Percentiles rank a stretch among this genome's conserved stretches.
Conservation (phyloP, 208 protist genomes). For the Leishmania amazonensis region DNA sequence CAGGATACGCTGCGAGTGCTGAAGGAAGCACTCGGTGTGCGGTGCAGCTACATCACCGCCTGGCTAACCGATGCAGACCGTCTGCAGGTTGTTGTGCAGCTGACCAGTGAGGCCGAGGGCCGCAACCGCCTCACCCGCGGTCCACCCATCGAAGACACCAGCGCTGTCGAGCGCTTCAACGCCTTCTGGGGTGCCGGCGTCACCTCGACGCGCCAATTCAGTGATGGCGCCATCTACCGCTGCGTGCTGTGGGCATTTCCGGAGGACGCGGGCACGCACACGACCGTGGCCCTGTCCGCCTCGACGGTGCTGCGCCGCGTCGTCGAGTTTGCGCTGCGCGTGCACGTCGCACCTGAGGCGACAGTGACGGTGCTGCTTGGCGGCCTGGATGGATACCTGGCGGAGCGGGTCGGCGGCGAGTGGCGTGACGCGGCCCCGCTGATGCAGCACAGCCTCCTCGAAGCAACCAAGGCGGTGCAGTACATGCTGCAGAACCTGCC, state of each 20-base stretch:
- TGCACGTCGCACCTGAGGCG: conserved; percentile 41
- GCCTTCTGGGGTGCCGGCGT: conserved; percentile 72
- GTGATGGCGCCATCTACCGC: conserved; percentile 84
- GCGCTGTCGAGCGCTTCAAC: conserved; percentile 73
- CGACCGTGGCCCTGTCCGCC: conserved; percentile 56
- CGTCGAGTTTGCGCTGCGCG: conserved; percentile 59
- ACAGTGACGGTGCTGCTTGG: conserved; percentile 57
- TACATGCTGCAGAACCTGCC: conserved; percentile 66
- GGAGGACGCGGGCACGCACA: conserved; percentile 54
- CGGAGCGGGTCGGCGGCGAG: conserved; percentile 73
- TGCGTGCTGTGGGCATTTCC: conserved; percentile 81
- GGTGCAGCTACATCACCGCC: conserved; percentile 43
- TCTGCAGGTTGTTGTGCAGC: conserved; percentile 58
- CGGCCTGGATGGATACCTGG: conserved; percentile 62
- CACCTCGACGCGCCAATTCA: conserved; percentile 86
- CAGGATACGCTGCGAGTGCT: conserved; percentile 36
- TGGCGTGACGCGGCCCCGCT: conserved; percentile 71
- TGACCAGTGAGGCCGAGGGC: conserved; percentile 65
- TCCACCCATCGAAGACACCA: conserved; percentile 70
- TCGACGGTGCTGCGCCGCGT: conserved; percentile 61
- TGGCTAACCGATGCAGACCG: conserved; percentile 49
- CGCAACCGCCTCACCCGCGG: conserved; percentile 79
- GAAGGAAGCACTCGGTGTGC: conserved; percentile 52
- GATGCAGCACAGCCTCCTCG: conserved; percentile 58
- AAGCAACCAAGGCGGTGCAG: conserved; percentile 65